Conservation (phyloP, 768 basidiomycete genomes). For the Collybia nuda region DNA sequence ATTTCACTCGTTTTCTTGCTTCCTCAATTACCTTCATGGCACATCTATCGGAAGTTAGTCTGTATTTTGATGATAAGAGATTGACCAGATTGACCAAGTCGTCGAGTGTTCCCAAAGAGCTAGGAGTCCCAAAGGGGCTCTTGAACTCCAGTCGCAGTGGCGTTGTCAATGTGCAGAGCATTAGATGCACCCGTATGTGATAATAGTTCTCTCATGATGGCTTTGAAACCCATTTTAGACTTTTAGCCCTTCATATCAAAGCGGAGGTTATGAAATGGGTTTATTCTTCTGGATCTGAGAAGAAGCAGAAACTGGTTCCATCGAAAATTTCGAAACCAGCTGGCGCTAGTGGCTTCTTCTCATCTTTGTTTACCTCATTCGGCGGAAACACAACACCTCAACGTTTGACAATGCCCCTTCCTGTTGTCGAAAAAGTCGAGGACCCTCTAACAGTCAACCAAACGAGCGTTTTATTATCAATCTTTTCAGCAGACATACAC, state of each 20-base stretch:
- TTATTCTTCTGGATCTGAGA: constrained; percentile 65
- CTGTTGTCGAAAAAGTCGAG: constrained; percentile 27
- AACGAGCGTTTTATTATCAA: constrained; percentile 58
- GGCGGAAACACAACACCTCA: constrained; percentile 35
- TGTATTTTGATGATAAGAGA: constrained; percentile 80
- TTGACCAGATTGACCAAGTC: constrained; percentile 68
- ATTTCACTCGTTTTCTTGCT: constrained; percentile 85
- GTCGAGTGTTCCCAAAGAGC: constrained; percentile 45
- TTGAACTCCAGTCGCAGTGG: constrained; percentile 53
- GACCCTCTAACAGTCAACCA: constrained; percentile 42
- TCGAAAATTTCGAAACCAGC: constrained; percentile 30
- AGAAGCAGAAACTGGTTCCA: constrained; percentile 28
- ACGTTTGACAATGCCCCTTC: constrained; percentile 30
- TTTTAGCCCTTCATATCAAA: constrained; percentile 69
- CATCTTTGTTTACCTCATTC: constrained; percentile 41
- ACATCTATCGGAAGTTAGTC: constrained; percentile 69
- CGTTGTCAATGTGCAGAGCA: constrained; percentile 66
- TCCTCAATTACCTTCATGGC: constrained; percentile 95
- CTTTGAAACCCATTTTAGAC: constrained; percentile 4
- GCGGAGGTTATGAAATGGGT: constrained; percentile 83
- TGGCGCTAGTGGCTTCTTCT: constrained; percentile 44
- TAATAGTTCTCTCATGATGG: neutral
- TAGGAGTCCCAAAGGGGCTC: constrained; percentile 57
- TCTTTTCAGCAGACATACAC: constrained; percentile 66
- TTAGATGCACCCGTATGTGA: constrained; percentile 63